Conservation (phyloP, 139 green algal species). For the Closterium sp. region DNA sequence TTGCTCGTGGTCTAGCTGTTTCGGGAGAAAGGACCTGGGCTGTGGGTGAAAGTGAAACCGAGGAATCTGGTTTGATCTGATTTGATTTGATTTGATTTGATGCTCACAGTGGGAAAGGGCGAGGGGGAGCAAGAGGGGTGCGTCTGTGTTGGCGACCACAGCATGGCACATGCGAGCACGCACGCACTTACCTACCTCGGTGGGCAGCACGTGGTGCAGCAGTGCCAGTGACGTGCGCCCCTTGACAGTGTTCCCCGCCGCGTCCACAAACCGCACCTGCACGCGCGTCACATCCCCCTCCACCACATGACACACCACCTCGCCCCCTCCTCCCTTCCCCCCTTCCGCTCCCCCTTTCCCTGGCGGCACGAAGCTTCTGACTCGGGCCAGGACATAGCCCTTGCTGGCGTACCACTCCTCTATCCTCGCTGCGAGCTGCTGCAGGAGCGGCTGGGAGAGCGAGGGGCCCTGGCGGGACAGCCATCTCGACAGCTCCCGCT, state of each 20-base stretch:
- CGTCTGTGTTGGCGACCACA: no score
- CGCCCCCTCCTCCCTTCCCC: not conserved
- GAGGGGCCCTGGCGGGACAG: not conserved
- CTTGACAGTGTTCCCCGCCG: not conserved
- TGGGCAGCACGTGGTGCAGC: not conserved
- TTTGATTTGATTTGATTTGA: no score
- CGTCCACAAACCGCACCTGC: not conserved
- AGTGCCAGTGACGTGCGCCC: not conserved
- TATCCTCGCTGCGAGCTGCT: constrained; percentile 59
- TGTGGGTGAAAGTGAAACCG: no score
- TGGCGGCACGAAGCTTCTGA: not conserved
- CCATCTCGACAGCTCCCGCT: constrained; percentile 12
- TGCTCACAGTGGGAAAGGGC: no score
- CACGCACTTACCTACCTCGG: not conserved
- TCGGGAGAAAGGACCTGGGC: no score
- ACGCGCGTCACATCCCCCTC: not conserved
- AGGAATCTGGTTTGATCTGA: no score
- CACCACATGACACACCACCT: constrained; percentile 5
- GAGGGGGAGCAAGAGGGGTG: no score
- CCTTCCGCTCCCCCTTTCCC: not conserved
- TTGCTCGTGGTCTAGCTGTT: not conserved
- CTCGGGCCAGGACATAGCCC: constrained; percentile 58
- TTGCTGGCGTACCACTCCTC: constrained; percentile 73
- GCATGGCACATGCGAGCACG: no score
- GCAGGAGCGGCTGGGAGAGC: not conserved